Base-by-base conservation (phyloP, 2,329 filamentous ascomycete genomes). In the Fusarium luffae region DNA sequence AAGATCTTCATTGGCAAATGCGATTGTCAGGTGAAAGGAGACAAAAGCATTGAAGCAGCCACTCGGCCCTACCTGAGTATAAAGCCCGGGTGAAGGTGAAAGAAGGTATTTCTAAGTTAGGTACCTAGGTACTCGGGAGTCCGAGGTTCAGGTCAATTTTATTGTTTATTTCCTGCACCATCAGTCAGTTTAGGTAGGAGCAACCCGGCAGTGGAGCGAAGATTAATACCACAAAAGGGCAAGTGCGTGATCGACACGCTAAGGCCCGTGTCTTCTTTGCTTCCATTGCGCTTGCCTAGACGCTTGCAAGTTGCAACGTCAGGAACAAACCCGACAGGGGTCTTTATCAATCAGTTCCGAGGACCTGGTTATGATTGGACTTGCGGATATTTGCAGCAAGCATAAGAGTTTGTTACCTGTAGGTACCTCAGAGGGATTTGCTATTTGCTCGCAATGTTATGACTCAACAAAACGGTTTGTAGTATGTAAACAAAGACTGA, bases 311-410 rank as follows among this genome's bases (percentile, higher is more conserved):
- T 43, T 48, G 41, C 40, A 37, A 62, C 55, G 19, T 47, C 52
- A 65, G 63, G 43, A 49, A 49, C 40, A 61, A 46, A 61, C 28
- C 27, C 10, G 59, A 46, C 56, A 61, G 54, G 68, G 57, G 49
- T 69, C 54, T 59, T 69, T 70, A 70, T 65, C 67, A 68, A 69
- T 70, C 67, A 46, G 30, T 51, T 51, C 32, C 32, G 9, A 10
- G 19, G 18, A 32, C 16, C 27, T 61, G 56, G 34, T 55, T 25
- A 21, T 41, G 44, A 43, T 48, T 25, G 8, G 37, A 55, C n/a
- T 37, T 12, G 3, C 10, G 34, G 46, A 58, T 21, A 42, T 51
- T 18, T 12, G 34, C 34, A 37, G 10, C 34, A 51, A 41, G 49
- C 10, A 51, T n/a, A 51, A 27, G 34, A 28, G 32, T 12, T 51